Percentiles rank a stretch among this genome's conserved stretches.
These are phyloP conservation scores for Aspergillus ruber DNA, from an alignment of 2,329 filamentous ascomycete species.

Conservation along the genomic window DNA sequence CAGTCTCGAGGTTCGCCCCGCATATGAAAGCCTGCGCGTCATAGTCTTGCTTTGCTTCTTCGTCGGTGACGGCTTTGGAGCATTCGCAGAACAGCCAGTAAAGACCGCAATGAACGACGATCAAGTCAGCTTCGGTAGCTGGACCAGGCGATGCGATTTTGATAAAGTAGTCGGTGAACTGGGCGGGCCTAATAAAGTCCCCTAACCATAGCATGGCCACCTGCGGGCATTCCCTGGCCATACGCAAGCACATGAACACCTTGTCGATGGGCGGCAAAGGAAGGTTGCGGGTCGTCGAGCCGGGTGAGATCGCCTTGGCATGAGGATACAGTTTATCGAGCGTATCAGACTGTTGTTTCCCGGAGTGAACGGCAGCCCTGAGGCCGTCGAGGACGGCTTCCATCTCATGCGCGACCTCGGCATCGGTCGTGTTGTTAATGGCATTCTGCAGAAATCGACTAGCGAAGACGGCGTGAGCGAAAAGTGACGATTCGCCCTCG, in stretches of 20 bases:
- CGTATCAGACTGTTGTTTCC: background rate
- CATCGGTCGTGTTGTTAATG: slow-evolving; percentile 1
- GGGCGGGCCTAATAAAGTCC: background rate
- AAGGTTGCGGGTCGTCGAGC: background rate
- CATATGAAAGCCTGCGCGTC: slow-evolving; percentile 5
- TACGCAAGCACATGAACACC: background rate
- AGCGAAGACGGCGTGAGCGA: slow-evolving; percentile 5
- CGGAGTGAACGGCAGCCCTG: slow-evolving; percentile 5
- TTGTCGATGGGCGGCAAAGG: background rate
- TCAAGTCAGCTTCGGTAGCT: slow-evolving; percentile 6
- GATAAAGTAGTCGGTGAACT: slow-evolving; percentile 9
- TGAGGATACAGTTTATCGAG: background rate
- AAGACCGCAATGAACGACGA: slow-evolving; percentile 10
- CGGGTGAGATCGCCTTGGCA: background rate
- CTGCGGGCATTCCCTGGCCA: background rate
- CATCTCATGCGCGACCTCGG: background rate
- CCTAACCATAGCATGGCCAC: background rate
- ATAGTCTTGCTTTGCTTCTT: slow-evolving; percentile 1
- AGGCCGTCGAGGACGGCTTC: background rate
- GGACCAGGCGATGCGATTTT: slow-evolving; percentile 7
- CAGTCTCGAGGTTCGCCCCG: slow-evolving; percentile 8
- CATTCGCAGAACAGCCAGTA: slow-evolving; percentile 7
- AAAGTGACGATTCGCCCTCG: slow-evolving; percentile 5
- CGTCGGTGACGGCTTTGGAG: background rate
- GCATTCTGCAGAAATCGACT: slow-evolving; percentile 2